Evolutionary conservation across 345 rosid genomes (phyloP).

Genomic region (Melaleuca quinquenervia): DNA sequence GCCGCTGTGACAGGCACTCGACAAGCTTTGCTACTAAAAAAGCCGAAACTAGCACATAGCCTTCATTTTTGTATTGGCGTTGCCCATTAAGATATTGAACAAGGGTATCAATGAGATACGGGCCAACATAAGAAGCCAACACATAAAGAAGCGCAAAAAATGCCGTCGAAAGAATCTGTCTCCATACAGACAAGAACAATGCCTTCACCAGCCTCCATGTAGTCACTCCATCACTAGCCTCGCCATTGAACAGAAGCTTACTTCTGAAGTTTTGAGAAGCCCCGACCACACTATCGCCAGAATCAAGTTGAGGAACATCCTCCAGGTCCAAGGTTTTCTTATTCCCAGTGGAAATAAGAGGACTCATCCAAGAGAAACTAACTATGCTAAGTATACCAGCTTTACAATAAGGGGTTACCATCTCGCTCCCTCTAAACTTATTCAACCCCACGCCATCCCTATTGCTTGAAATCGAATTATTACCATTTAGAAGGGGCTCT

Average conservation of each 20-base stretch:
- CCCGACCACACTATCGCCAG: constrained; percentile 27
- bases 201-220: constrained; percentile 37
- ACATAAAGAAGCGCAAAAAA: constrained; percentile 24
- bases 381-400: constrained; percentile 11
- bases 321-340: constrained; percentile 46
- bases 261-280: not conserved
- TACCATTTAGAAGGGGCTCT: constrained; percentile 23
- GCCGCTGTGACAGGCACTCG: constrained; percentile 43
- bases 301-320: constrained; percentile 54
- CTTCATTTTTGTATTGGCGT: constrained; percentile 30
- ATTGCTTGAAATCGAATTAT: not conserved
- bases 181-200: constrained; percentile 25
- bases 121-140: constrained; percentile 44
- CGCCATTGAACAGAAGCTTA: no score
- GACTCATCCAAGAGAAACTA: constrained; percentile 48
- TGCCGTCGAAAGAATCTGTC: constrained; percentile 35
- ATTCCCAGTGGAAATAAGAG: constrained; percentile 44
- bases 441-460: not conserved
- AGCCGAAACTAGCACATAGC: constrained; percentile 34
- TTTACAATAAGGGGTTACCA: constrained; percentile 6
- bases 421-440: constrained; percentile 8
- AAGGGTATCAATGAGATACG: constrained; percentile 43
- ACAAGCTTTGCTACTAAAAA: constrained; percentile 45
- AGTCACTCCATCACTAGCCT: constrained; percentile 15
- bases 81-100: constrained; percentile 50